Conservation (phyloP, 352 stramenopile genomes). For the Thalassiosira livingstoniorum region DNA sequence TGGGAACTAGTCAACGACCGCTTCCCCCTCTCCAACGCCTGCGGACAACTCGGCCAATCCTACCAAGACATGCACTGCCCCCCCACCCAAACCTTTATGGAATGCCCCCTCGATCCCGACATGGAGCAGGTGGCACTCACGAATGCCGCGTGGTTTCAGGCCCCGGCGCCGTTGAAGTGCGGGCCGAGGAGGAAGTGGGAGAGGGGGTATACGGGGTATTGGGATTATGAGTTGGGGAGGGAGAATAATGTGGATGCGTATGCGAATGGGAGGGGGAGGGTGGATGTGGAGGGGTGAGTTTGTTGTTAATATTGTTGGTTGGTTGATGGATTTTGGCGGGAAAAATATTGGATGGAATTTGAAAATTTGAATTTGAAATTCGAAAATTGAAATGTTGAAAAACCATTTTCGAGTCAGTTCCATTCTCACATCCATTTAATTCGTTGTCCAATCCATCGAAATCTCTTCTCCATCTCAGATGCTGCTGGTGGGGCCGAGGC, state of each 20-base stretch:
- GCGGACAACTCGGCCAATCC: constrained; percentile 64
- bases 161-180: constrained; percentile 63
- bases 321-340: no score
- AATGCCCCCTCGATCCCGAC: constrained; percentile 60
- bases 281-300: constrained; percentile 64
- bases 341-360: no score
- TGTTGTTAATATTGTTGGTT: no score
- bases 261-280: constrained; percentile 54
- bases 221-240: constrained; percentile 60
- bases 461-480: constrained; percentile 9
- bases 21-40: constrained; percentile 68
- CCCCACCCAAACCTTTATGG: constrained; percentile 60
- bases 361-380: no score
- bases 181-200: constrained; percentile 52
- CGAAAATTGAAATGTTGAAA: no score
- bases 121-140: constrained; percentile 68
- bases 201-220: constrained; percentile 62
- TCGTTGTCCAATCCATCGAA: neutral
- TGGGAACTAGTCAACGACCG: constrained; percentile 66
- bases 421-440: neutral
- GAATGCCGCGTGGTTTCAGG: constrained; percentile 64
- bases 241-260: constrained; percentile 66
- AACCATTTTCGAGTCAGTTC: no score
- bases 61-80: constrained; percentile 69
- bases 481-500: constrained; percentile 35